phyloP scores from a whole-genome alignment of 2,329 filamentous ascomycete genomes.

The Shiraia sp. region DNA sequence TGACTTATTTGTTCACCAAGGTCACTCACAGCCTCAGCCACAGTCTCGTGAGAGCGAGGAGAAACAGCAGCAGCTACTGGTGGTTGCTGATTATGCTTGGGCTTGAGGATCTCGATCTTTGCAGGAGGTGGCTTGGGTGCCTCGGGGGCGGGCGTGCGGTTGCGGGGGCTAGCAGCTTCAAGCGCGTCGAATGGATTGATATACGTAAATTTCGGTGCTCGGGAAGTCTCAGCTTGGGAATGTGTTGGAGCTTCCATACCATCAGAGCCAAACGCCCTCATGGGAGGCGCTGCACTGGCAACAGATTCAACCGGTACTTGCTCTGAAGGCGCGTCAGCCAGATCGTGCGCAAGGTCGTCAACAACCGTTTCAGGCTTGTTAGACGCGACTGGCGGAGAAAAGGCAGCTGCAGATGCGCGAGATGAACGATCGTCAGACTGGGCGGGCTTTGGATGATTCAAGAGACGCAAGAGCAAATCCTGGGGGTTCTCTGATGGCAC shows the following conservation, averaged over 20 bases:
- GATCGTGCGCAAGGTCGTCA: constrained; percentile 50
- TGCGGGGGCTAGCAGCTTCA: constrained; percentile 67
- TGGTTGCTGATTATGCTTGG: constrained; percentile 46
- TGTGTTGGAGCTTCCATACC: constrained; percentile 45
- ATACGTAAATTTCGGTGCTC: constrained; percentile 65
- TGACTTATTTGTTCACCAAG: constrained; percentile 64
- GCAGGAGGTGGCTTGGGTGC: constrained; percentile 23
- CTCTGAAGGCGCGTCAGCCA: constrained; percentile 51
- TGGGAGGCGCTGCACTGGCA: constrained; percentile 28
- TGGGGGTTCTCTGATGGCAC: constrained; percentile 67
- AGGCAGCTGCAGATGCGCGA: constrained; percentile 29
- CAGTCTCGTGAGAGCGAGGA: constrained; percentile 58
- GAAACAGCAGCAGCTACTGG: constrained; percentile 38
- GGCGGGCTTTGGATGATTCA: constrained; percentile 70
- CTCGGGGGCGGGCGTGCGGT: constrained; percentile 43
- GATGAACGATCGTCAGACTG: constrained; percentile 35
- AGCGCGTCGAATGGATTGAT: constrained; percentile 74
- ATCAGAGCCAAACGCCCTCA: constrained; percentile 46
- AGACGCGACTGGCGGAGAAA: constrained; percentile 32
- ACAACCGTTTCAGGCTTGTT: constrained; percentile 48
- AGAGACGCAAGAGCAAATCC: constrained; percentile 80
- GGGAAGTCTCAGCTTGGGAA: constrained; percentile 29
- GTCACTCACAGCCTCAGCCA: constrained; percentile 70
- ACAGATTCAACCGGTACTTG: constrained; percentile 40
- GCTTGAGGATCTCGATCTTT: constrained; percentile 53